Conservation (phyloP, 345 rosid genomes). For the Citrus australasica region DNA sequence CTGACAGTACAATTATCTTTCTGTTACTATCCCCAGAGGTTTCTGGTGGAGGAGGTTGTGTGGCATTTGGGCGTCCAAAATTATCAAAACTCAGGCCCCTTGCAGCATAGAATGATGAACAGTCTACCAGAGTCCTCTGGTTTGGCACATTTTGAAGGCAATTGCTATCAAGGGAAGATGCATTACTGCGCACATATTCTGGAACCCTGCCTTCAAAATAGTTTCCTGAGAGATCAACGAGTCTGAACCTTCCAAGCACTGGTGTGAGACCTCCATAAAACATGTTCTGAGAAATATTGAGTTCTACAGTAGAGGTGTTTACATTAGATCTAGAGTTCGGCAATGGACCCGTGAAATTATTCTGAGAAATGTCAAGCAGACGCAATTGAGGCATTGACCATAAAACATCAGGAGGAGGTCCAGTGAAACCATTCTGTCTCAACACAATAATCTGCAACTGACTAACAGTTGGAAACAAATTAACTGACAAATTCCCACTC, state of each 20-base stretch:
- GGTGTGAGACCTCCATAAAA: constrained; percentile 67
- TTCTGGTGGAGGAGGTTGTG: constrained; percentile 33
- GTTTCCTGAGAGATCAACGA: constrained; percentile 60
- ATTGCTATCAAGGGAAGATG: constrained; percentile 50
- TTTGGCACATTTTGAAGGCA: constrained; percentile 59
- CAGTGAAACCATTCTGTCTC: constrained; percentile 49
- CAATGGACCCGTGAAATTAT: constrained; percentile 70
- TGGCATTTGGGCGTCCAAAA: constrained; percentile 69
- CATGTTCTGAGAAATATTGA: constrained; percentile 69
- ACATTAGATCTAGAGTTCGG: constrained; percentile 37
- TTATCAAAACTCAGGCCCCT: constrained; percentile 69
- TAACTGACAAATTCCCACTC: constrained; percentile 49
- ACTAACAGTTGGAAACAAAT: constrained; percentile 48
- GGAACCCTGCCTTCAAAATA: constrained; percentile 86
- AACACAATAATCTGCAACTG: constrained; percentile 61
- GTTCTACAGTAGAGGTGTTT: constrained; percentile 32
- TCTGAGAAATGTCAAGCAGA: constrained; percentile 67
- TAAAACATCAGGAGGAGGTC: constrained; percentile 43
- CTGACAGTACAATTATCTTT: constrained; percentile 48
- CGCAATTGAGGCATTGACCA: constrained; percentile 61
- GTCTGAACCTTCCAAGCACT: constrained; percentile 45
- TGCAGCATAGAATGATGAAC: constrained; percentile 60
- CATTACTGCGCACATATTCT: constrained; percentile 39
- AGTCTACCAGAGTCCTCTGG: constrained; percentile 56
- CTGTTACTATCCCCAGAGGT: constrained; percentile 40